phyloP scores from a whole-genome alignment of 2,329 filamentous ascomycete genomes.

The Graphilbum fragrans region DNA sequence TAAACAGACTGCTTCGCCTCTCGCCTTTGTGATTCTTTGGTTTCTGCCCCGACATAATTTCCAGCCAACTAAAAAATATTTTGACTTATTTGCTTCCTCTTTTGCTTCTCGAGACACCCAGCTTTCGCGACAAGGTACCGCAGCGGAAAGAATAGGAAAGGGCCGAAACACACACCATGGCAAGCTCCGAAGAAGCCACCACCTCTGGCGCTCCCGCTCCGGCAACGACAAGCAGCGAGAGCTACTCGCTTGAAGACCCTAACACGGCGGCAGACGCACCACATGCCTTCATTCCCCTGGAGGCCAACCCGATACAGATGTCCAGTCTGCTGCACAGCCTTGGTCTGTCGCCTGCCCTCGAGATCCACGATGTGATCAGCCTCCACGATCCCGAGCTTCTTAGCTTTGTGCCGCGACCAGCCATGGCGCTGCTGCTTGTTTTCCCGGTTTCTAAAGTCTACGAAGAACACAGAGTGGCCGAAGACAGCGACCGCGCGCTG shows the following conservation, averaged over 20 bases:
- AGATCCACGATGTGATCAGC: constrained; percentile 85
- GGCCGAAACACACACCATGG: background rate
- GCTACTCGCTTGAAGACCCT: background rate
- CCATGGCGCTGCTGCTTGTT: constrained; percentile 79
- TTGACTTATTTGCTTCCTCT: too few species aligned
- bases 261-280: constrained; percentile 1
- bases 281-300: constrained; percentile 44
- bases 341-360: constrained; percentile 64
- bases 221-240: background rate
- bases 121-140: too few species aligned
- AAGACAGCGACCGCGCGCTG: constrained; percentile 52
- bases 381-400: constrained; percentile 78
- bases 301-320: constrained; percentile 82
- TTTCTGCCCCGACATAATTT: too few species aligned
- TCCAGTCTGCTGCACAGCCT: constrained; percentile 70
- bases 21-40: too few species aligned
- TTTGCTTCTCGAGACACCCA: too few species aligned
- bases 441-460: constrained; percentile 76
- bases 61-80: too few species aligned
- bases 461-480: constrained; percentile 60
- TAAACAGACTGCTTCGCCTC: too few species aligned
- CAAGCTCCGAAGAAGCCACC: background rate
- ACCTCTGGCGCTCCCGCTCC: background rate
- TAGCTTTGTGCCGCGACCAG: constrained; percentile 76
- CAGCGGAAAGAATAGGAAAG: background rate